Evolutionary conservation across 2,329 filamentous ascomycete genomes (phyloP), one percentile per base, ranked within the genome.

Genomic region (Myriosclerotinia duriaeana): DNA sequence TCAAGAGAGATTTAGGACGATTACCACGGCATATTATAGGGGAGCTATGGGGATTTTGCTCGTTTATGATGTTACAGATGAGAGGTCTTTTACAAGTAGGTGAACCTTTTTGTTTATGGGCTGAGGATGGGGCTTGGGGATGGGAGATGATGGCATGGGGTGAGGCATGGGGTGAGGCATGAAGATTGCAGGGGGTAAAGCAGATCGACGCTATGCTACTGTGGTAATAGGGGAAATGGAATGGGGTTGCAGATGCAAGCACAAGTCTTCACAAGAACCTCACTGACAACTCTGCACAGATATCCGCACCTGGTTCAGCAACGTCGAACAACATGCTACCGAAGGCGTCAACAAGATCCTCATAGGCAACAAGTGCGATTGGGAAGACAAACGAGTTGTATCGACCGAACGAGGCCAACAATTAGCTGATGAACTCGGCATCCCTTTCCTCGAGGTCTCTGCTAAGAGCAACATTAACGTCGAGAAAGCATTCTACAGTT

Each of bases 401-500:
- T 93, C 92, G 60, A 96, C 91, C 68, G 93, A 97, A 79, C 90
- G 93, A 77, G 95, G 95, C 74, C 93, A 99, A 80, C 89, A 89
- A 72, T 87, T 99, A 66, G 95, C 95, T 68, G 91, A 97, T 80
- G 95, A 98, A 80, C 89, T 99, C 69, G 93, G 93, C 76, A 96
- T 99, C 72, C 94, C 95, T 26, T 99, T 99, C 85, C 90, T 99
- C 78, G 95, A 99, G 79, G 95, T 99, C 70, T 96, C 92, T 22
- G 95, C 95, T 71, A 99, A 99, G 86, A 94, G 91, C 83, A 98
- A 98, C 83, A 97, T 97, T 87, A 99, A 99, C 81, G 96, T 99
- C 76, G 95, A 99, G 80, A 93, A 97, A 83, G 95, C 95, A 22
- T 99, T 99, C 79, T 98, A 96, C 83, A 93, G 86, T 78, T 87